Base-by-base conservation (phyloP, 768 basidiomycete genomes). In the Russula vinacea region DNA sequence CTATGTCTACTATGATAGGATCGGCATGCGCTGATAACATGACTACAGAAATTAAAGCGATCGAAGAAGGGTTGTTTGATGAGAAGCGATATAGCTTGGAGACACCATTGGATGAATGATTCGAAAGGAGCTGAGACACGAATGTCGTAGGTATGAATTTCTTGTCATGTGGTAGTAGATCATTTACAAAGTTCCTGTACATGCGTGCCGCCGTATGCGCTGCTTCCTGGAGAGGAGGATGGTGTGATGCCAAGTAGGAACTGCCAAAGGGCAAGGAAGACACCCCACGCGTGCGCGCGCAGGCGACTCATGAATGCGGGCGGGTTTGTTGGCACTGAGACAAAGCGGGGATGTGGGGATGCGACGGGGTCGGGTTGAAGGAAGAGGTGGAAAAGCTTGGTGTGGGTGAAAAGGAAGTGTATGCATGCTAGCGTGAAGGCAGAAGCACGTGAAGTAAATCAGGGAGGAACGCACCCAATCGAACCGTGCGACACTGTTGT, bases 291-390 rank as follows among this genome's bases (percentile, higher is more conserved):
- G 63, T 74, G 70, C 7, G 58, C 55, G 45, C 75, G 57, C 32
- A 73, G 13, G 56, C 66, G 58, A 33, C 56, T 47, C 17, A 67
- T 37, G 29, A 80, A 60, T n/a, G 80, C 75, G 19, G 81, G 78
- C 19, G 78, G 77, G 39, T 76, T 73, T 5, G 79, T 73, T 3
- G 78, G 78, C 49, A 76, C 79, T 55, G 78, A 76, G 80, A 90
- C 82, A 71, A 89, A 89, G 63, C 81, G 80, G 19, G 88, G 83
- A 70, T 88, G 84, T 1, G 85, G 83, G 5, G 90, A 92, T 26
- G 82, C 80, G 32, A 91, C 83, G 2, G 84, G 88, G 22, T 89
- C 87, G 3, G 77, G 70, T 11, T 82, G 81, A 58, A 80, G 79
- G 68, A 86, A 82, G 64, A 93, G 82, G 67, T 84, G 84, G 74